Base-by-base conservation (phyloP, 2,329 filamentous ascomycete species). In the Pseudocercospora pini-densiflorae region DNA sequence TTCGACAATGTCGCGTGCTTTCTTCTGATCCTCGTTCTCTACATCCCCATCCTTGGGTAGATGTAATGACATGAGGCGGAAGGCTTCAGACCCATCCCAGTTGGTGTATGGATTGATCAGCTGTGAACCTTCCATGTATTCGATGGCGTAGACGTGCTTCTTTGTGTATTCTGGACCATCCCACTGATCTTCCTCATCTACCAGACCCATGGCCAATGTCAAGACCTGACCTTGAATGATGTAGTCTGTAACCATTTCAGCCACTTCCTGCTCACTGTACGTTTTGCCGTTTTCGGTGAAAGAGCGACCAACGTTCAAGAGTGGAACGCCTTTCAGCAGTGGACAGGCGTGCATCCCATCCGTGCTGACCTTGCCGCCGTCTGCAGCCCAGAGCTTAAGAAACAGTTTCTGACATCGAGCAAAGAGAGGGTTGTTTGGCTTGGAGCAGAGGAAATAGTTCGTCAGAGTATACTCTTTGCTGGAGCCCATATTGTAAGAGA, bases 141-240 rank as follows among this genome's bases (percentile, higher is more conserved):
- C 81, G 21, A 85, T 80, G 1, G 79, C 82, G 59, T 81, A 87
- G 27, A 88, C 75, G 63, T 84, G 81, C 61, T 85, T 73, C 1
- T 77, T 75, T 2, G 80, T 78, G 68, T 88, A 88, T 40, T 77
- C 74, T 0, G 86, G 85, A 1, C 86, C 86, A 71, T 88, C 75
- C 86, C 86, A 88, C 0, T 74, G 77, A 31, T 80, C 82, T 31
- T 83, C 81, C 2, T 81, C 77, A 66, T 88, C 86, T 0, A 86
- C 72, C 5, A 85, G 80, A 1, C 83, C 81, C 81, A 86, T 82
- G 0, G 84, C 85, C 75, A 84, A 76, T 6, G 79, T 81, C 68
- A 86, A 80, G 2, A 79, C 84, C 66, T 87, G 85, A 2, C 84
- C 85, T 67, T 88, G 86, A 47, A 85, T 83, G 63, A 87, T 86